Conservation (phyloP, 129 eudicot genomes). For the Escallonia herrerae region DNA sequence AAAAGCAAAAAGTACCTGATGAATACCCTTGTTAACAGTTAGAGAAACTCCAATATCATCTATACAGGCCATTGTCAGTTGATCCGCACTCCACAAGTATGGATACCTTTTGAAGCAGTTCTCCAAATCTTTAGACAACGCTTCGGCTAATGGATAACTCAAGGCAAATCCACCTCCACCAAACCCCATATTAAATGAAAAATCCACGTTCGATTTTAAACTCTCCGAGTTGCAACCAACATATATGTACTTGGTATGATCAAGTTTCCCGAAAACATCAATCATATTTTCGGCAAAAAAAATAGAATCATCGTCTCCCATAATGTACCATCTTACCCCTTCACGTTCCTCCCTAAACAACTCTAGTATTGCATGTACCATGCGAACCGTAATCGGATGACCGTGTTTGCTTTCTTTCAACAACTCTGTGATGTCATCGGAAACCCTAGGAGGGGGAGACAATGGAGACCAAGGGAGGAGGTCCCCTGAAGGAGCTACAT, state of each 20-base stretch:
- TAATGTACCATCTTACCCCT: slow-evolving; percentile 41
- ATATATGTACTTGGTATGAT: slow-evolving; percentile 55
- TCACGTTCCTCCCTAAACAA: slow-evolving; percentile 35
- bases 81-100: slow-evolving; percentile 26
- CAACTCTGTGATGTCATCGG: slow-evolving; percentile 25
- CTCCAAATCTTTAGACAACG: slow-evolving; percentile 31
- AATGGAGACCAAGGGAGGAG: slow-evolving; percentile 38
- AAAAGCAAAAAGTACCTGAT: slow-evolving; percentile 25
- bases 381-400: slow-evolving; percentile 30
- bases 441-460: slow-evolving; percentile 36
- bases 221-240: slow-evolving; percentile 53
- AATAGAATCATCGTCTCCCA: slow-evolving; percentile 67
- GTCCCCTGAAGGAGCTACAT: slow-evolving; percentile 18
- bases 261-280: slow-evolving; percentile 37
- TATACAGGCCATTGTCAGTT: slow-evolving; percentile 38
- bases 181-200: slow-evolving; percentile 46
- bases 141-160: slow-evolving; percentile 39
- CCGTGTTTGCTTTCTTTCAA: slow-evolving; percentile 24
- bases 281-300: slow-evolving; percentile 63
- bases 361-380: slow-evolving; percentile 47
- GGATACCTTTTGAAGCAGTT: slow-evolving; percentile 28
- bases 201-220: slow-evolving; percentile 39
- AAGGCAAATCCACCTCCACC: slow-evolving; percentile 50
- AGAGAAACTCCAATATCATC: slow-evolving; percentile 53
- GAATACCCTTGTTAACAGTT: slow-evolving; percentile 41